phyloP scores from a whole-genome alignment of 208 protist genomes.

The Tritrichomonas foetus region DNA sequence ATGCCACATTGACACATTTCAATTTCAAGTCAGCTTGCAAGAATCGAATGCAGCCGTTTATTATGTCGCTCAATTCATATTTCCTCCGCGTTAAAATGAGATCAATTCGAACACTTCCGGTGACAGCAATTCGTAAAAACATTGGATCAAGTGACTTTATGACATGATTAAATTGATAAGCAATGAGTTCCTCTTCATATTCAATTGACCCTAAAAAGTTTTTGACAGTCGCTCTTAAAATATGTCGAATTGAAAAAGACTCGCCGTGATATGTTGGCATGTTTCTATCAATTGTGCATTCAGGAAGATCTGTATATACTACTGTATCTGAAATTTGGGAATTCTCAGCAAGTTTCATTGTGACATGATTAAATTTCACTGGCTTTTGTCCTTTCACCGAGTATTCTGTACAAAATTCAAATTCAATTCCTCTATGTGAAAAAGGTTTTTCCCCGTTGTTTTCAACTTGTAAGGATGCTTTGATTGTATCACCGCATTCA shows the following conservation, averaged over 20 bases:
- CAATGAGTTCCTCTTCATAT: not conserved
- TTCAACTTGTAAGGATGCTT: too few species aligned
- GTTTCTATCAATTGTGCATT: not conserved
- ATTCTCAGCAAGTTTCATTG: not conserved
- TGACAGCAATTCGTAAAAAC: not conserved
- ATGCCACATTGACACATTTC: not conserved
- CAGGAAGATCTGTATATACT: not conserved
- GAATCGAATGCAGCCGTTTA: not conserved
- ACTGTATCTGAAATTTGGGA: not conserved
- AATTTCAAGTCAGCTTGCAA: not conserved
- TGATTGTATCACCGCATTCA: too few species aligned
- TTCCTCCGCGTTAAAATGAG: not conserved
- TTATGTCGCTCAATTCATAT: not conserved
- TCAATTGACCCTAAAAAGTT: not conserved
- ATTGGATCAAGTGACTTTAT: not conserved
- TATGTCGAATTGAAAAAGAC: not conserved
- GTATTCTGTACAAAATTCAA: not conserved
- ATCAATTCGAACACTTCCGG: not conserved
- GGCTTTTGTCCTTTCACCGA: too few species aligned
- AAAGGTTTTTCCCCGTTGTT: too few species aligned
- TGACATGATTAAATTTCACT: too few species aligned
- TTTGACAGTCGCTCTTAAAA: not conserved
- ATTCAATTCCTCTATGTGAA: constrained; percentile 21
- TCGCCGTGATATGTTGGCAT: constrained; percentile 1
- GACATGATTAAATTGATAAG: not conserved